Base-by-base conservation (phyloP, 2,329 filamentous ascomycete species). In the Stenocarpella maydis region DNA sequence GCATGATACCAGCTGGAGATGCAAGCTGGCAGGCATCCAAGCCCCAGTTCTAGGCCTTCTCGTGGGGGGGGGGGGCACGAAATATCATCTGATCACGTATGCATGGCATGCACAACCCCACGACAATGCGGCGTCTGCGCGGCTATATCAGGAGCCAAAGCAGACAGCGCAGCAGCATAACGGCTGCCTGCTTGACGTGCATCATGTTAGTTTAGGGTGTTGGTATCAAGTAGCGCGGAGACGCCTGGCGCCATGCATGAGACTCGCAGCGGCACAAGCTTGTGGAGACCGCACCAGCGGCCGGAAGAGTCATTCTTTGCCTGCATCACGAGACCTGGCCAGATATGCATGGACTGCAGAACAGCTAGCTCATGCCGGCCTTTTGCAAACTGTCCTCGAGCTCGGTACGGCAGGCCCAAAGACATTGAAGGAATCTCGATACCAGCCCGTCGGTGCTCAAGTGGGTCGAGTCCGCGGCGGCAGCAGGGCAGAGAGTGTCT, bases 251-350 rank as follows among this genome's bases (percentile, higher is more conserved):
- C 54, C 9, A 47, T 53, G 55, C 55, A 45, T 31, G 31, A 31
- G 31, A 31, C 31, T 31, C 8, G 31, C n/a, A n/a, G n/a, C n/a
- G n/a, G n/a, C n/a, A n/a, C n/a, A n/a, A n/a, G n/a, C n/a, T n/a
- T n/a, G 39, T 14, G 4, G 19, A 28, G 26, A 15, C 24, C 47
- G 24, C 37, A 15, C 26, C 68, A 31, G 4, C 31, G 31, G 54
- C 47, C 64, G 31, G n/a, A 28, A 34, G 68, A 67, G 68, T 70
- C 68, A 70, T 61, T 37, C 14, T 34, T 4, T 45, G 31, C 8
- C 54, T 60, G 47, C 26, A 24, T 39, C 49, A 54, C 39, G 64
- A 52, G 64, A 41, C 8, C 4, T 31, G 31, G 31, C 31, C 31
- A 8, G 31, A 31, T 31, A 31, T 31, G 31, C 31, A 31, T 31